Percentiles rank a stretch among this genome's conserved stretches.
Evolutionary conservation across 176 grass and related monocot genomes (phyloP).

Genomic region (Hsuehochloa calcarea): DNA sequence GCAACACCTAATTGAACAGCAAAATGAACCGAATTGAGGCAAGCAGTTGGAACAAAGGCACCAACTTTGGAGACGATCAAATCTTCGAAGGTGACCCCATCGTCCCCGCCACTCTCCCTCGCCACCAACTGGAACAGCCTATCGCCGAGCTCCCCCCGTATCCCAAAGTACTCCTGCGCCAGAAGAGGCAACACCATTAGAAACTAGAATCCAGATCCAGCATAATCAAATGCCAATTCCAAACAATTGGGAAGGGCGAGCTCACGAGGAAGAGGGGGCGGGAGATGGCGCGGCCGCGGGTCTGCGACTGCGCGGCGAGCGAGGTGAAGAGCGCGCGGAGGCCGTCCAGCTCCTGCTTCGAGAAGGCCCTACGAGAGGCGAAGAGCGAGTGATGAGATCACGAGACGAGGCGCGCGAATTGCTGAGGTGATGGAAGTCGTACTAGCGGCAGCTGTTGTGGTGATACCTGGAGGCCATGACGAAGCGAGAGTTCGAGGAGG

Average conservation of each 20-base stretch:
- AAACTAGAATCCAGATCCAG: slow-evolving; percentile 20
- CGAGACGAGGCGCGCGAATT: neutral
- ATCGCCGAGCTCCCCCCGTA: slow-evolving; percentile 49
- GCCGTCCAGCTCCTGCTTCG: slow-evolving; percentile 76
- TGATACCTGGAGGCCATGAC: slow-evolving; percentile 53
- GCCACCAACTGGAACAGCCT: slow-evolving; percentile 76
- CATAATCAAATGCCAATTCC: neutral
- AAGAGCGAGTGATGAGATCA: slow-evolving; percentile 10
- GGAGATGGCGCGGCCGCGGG: slow-evolving; percentile 55
- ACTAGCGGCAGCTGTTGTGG: neutral
- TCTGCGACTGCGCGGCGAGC: slow-evolving; percentile 60
- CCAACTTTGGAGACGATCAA: slow-evolving; percentile 69
- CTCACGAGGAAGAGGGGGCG: slow-evolving; percentile 71
- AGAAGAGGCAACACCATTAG: neutral
- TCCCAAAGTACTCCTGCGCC: slow-evolving; percentile 63
- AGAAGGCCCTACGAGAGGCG: slow-evolving; percentile 56
- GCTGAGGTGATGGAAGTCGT: neutral
- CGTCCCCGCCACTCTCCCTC: slow-evolving; percentile 50
- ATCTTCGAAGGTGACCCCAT: slow-evolving; percentile 67
- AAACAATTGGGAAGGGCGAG: neutral
- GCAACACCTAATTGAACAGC: neutral
- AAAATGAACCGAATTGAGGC: neutral
- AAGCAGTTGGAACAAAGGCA: neutral
- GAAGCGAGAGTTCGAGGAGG: slow-evolving; percentile 38
- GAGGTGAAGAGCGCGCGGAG: slow-evolving; percentile 64